Percentiles rank a stretch among this genome's conserved stretches.
Evolutionary conservation across 176 grass and related monocot genomes (phyloP).

Genomic region (Guadua angustifolia): DNA sequence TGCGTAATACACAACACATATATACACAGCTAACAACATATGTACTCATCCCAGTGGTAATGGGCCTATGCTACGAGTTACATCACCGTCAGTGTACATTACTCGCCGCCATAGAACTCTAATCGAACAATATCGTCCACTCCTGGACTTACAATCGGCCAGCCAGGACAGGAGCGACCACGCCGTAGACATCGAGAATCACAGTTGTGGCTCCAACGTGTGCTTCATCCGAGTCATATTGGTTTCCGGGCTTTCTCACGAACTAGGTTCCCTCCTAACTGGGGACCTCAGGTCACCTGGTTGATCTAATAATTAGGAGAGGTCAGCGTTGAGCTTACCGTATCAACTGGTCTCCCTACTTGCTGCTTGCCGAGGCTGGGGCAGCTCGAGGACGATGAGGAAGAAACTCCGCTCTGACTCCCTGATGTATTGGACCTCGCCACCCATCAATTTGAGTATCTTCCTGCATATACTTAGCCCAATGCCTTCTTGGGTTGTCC

Average conservation of each 20-base stretch:
- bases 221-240: conserved; percentile 4
- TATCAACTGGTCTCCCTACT: conserved; percentile 55
- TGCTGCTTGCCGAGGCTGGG: conserved; percentile 47
- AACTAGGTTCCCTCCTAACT: conserved; percentile 26
- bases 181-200: conserved; percentile 1
- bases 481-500: conserved; percentile 82
- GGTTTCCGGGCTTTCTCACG: conserved; percentile 38
- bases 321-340: conserved; percentile 22
- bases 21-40: conserved; percentile 40
- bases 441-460: conserved; percentile 88
- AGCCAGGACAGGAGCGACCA: neutral
- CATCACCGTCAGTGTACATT: conserved; percentile 42
- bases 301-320: conserved; percentile 26
- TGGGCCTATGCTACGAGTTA: conserved; percentile 42
- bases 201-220: neutral
- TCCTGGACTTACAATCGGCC: neutral
- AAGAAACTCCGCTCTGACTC: conserved; percentile 95
- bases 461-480: conserved; percentile 78
- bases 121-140: conserved; percentile 13
- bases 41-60: conserved; percentile 37
- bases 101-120: conserved; percentile 33
- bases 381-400: conserved; percentile 73
- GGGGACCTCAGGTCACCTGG: conserved; percentile 39
- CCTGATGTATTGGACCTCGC: conserved; percentile 92
- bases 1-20: conserved; percentile 40